Base-by-base conservation (phyloP, 2,329 filamentous ascomycete genomes). In the Plenodomus tracheiphilus region DNA sequence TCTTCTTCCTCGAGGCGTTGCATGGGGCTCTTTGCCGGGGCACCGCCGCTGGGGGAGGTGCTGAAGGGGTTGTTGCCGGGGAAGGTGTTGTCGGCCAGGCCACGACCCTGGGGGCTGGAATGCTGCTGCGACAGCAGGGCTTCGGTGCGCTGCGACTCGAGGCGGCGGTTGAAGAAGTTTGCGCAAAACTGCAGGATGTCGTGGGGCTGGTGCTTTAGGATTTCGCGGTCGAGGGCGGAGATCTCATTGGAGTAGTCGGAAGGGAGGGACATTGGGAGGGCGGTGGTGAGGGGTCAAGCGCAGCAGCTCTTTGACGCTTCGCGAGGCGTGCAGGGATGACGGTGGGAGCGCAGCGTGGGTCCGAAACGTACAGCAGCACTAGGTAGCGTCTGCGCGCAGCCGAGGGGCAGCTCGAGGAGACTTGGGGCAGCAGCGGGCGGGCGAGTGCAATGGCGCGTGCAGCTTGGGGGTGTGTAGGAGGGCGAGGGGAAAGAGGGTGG, bases 51-150 rank as follows among this genome's bases (percentile, higher is more conserved):
- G 60, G 71, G 69, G 40, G 68, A 65, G 37, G 68, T 70, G 62
- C 87, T 86, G 64, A 92, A 92, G 30, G 89, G 89, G 74, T 92
- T 94, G 73, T 78, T 79, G 72, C 89, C 91, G 49, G 87, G 88
- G 74, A 95, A 94, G 64, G 79, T 84, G 65, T 82, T 85, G 71
- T 85, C 84, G 60, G 90, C 85, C 28, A 32, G 28, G 28, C 28
- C 28, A 66, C 69, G 66, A 65, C 69, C 71, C 51, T 70, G 65
- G 49, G 66, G 65, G 63, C 56, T 71, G 69, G 74, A 75, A 73
- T 76, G 73, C 66, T 76, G 74, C 69, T 77, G 72, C 58, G 72
- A 74, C 59, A 79, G 74, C 63, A 81, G 72, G 70, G 81, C 79
- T 68, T 81, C 77, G 63, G 78, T 75, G 66, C 83, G 83, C 77